These are phyloP conservation scores for Prunus kanzakura DNA, from an alignment of 306 rosid genomes.

Conservation along the genomic window DNA sequence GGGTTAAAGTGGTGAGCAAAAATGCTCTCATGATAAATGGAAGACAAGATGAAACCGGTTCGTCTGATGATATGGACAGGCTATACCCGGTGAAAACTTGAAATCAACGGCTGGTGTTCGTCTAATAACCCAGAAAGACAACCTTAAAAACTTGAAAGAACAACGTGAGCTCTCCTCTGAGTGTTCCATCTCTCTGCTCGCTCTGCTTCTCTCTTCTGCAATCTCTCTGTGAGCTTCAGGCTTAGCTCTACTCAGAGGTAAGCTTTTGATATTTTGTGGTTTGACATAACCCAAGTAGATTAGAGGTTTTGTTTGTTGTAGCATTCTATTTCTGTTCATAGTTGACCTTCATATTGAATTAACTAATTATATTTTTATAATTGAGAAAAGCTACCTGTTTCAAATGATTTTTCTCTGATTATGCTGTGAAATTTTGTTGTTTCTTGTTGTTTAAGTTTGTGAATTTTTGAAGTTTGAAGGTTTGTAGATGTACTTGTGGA, in stretches of 20 bases:
- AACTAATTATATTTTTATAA: not conserved
- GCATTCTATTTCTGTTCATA: not conserved
- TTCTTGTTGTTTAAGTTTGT: not conserved
- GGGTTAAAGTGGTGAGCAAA: too few species aligned
- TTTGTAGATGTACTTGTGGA: conserved; percentile 18
- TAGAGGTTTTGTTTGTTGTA: not conserved
- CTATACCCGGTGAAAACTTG: conserved; percentile 11
- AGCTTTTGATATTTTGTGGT: not conserved
- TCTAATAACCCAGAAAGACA: conserved; percentile 1
- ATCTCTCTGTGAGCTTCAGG: not conserved
- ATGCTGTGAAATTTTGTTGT: not conserved
- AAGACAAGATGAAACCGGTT: not conserved
- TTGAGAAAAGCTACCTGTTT: not conserved
- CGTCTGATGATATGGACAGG: conserved; percentile 4
- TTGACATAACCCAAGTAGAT: not conserved
- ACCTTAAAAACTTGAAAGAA: not conserved
- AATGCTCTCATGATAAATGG: too few species aligned
- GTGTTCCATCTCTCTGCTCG: not conserved
- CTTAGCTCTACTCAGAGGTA: not conserved
- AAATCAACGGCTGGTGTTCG: conserved; percentile 30
- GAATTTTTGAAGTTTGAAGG: not conserved
- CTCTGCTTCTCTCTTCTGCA: not conserved
- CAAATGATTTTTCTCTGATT: not conserved
- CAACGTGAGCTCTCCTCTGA: not conserved
- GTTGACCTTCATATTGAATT: conserved; percentile 2